Evolutionary conservation across 1,284 basidiomycete genomes (phyloP).

Genomic region (Cutaneotrichosporon cyanovorans): DNA sequence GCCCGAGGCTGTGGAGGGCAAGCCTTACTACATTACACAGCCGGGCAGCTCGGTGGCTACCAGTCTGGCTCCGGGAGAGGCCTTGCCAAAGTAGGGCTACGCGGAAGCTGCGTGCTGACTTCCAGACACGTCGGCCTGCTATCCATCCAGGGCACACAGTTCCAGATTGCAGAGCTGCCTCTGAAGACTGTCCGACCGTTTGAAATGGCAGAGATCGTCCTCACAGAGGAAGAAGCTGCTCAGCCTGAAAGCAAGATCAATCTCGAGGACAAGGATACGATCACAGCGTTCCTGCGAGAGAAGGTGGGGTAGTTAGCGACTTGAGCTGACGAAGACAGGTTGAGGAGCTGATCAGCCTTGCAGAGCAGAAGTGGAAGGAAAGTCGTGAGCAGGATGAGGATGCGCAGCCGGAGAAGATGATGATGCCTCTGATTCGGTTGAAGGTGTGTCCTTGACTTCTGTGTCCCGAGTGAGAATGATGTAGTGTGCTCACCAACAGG

Average conservation of each 20-base stretch:
- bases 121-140: slow-evolving; percentile 77
- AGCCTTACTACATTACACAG: slow-evolving; percentile 85
- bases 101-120: background rate
- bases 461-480: slow-evolving; percentile 41
- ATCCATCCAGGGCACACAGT: slow-evolving; percentile 77
- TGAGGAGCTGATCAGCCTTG: slow-evolving; percentile 67
- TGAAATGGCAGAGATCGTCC: slow-evolving; percentile 73
- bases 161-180: slow-evolving; percentile 73
- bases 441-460: no score
- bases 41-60: slow-evolving; percentile 95
- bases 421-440: slow-evolving; percentile 84
- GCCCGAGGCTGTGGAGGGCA: slow-evolving; percentile 83
- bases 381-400: slow-evolving; percentile 51
- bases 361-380: slow-evolving; percentile 70
- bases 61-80: slow-evolving; percentile 80
- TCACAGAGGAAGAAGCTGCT: slow-evolving; percentile 64
- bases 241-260: slow-evolving; percentile 59
- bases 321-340: slow-evolving; percentile 51
- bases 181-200: slow-evolving; percentile 91
- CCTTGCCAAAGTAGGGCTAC: slow-evolving; percentile 66
- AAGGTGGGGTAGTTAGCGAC: slow-evolving; percentile 50
- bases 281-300: slow-evolving; percentile 67
- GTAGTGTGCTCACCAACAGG: slow-evolving; percentile 47
- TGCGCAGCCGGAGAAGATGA: slow-evolving; percentile 50
- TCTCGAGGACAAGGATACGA: slow-evolving; percentile 67